Base-by-base conservation (phyloP, 306 rosid species). In the Gleditsia sinensis region DNA sequence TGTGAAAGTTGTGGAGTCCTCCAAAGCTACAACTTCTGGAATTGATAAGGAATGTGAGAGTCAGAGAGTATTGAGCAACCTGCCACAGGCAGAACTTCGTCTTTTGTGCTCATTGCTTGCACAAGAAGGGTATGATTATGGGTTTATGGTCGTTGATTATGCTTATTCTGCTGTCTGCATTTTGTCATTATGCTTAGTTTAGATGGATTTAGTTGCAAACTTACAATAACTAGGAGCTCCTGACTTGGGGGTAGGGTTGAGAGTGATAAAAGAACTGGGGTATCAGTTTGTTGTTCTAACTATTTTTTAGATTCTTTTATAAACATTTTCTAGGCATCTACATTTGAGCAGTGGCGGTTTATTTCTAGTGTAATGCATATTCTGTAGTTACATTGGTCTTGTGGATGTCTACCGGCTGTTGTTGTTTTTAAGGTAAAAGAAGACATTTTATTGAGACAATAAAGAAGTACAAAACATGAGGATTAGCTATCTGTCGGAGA, bases 71-170 rank as follows among this genome's bases (percentile, higher is more conserved):
- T 80, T 94, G 76, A 81, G 84, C 58, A 86, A 76, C 72, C 83
- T 94, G 51, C 98, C 97, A 17, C 90, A 89, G 74, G 78, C 89
- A 25, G 98, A 94, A 81, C 97, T 94, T 72, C 88, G 88, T 48
- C 96, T 94, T 78, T 84, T 94, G 67, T 91, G 98, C 85, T 91
- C 98, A 20, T 82, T 94, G 82, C 96, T 94, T 77, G 98, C 98
- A 67, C 83, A 89, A 78, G 98, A 94, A 86, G 97, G 98, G 98
- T 94, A 94, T 80, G 86, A 14, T 70, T 14, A 76, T 59, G 49
- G 68, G 16, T 71, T 40, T 64, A 16, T 49, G 57, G 34, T 12
- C 54, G 40, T 80, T 54, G 48, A 43, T 51, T 75, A 27, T 60
- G 57, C 57, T 62, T 69, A 19, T 74, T 65, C 53, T 39, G 62